Conservation (phyloP, 345 rosid genomes). For the Melastoma malabathricum region DNA sequence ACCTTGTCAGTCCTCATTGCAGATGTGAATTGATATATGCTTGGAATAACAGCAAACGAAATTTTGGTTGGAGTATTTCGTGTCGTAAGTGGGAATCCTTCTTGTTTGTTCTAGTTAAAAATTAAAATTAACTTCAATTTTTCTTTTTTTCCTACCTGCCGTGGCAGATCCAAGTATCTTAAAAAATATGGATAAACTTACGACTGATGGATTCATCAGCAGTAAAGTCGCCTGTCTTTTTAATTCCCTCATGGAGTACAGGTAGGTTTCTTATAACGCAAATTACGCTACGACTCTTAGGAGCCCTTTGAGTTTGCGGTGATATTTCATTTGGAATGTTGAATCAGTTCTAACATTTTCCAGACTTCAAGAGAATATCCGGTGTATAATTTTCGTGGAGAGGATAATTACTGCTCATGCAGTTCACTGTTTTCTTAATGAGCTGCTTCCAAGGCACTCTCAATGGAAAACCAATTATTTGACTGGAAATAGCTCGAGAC, state of each 20-base stretch:
- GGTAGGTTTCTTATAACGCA: constrained; percentile 21
- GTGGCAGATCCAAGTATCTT: constrained; percentile 21
- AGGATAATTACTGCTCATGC: constrained; percentile 62
- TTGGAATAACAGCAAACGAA: too few relatives aligned
- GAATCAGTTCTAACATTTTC: background rate
- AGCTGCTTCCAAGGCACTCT: constrained; percentile 39
- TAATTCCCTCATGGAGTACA: constrained; percentile 58
- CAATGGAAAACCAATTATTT: constrained; percentile 55
- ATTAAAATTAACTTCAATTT: too few relatives aligned
- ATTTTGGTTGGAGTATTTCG: too few relatives aligned
- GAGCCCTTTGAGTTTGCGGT: background rate
- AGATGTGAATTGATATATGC: too few relatives aligned
- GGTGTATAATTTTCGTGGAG: constrained; percentile 76
- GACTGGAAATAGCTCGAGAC: constrained; percentile 53
- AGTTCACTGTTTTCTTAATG: constrained; percentile 37
- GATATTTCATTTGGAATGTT: background rate
- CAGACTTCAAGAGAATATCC: constrained; percentile 48
- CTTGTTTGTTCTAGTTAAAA: too few relatives aligned
- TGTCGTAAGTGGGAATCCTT: too few relatives aligned
- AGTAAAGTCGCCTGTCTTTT: constrained; percentile 47
- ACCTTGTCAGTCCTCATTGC: too few relatives aligned
- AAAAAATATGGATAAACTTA: constrained; percentile 13
- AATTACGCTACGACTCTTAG: background rate
- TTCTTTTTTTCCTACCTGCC: constrained; percentile 1
- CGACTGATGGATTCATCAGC: constrained; percentile 41